Conservation (phyloP, 2,329 filamentous ascomycete genomes). For the Aspergillus sojae region DNA sequence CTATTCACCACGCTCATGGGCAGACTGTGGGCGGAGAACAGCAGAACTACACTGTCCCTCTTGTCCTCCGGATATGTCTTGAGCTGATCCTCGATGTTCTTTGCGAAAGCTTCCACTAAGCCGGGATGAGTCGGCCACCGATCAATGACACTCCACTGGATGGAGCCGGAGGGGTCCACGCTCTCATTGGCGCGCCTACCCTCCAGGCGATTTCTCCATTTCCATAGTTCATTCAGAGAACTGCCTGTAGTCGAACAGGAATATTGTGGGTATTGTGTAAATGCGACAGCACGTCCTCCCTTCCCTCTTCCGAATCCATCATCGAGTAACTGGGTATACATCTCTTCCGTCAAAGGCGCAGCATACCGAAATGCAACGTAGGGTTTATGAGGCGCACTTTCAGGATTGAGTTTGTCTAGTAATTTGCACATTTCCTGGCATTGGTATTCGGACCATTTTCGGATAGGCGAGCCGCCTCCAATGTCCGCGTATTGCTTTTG, state of each 20-base stretch:
- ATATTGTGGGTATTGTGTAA: conserved; percentile 98
- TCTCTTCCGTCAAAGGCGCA: conserved; percentile 88
- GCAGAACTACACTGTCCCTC: conserved; percentile 76
- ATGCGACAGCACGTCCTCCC: conserved; percentile 92
- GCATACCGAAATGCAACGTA: conserved; percentile 98
- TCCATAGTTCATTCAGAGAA: conserved; percentile 96
- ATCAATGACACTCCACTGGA: conserved; percentile 97
- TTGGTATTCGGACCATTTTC: conserved; percentile 97
- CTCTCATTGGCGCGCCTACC: conserved; percentile 65
- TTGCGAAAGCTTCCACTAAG: conserved; percentile 86
- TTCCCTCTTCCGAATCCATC: conserved; percentile 90
- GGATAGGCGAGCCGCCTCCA: conserved; percentile 95
- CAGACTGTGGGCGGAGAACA: conserved; percentile 94
- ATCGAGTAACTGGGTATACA: conserved; percentile 78
- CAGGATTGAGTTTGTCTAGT: conserved; percentile 84
- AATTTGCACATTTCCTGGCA: conserved; percentile 96
- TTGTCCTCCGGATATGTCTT: conserved; percentile 80
- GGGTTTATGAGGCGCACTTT: conserved; percentile 94
- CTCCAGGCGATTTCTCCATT: conserved; percentile 85
- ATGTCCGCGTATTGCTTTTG: conserved; percentile 94
- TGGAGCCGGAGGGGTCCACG: conserved; percentile 64
- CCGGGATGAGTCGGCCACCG: conserved; percentile 93
- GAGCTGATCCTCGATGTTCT: conserved; percentile 86
- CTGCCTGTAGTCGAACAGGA: conserved; percentile 97
- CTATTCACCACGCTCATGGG: conserved; percentile 98